Conservation (phyloP, 106 monocot species). For the Posidonia australis region DNA sequence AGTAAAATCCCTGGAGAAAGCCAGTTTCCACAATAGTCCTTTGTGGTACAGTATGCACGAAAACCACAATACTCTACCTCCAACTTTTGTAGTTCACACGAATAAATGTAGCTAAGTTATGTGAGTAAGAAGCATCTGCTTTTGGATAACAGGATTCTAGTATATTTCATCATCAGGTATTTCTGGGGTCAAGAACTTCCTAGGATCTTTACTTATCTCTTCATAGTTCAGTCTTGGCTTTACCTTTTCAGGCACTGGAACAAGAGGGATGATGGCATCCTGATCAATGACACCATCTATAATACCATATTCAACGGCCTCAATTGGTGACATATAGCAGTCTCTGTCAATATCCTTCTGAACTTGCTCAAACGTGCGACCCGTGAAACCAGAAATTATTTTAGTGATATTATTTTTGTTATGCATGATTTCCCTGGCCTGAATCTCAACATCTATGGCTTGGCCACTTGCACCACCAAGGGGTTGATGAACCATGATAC, state of each 20-base stretch:
- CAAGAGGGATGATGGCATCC: conserved; percentile 58
- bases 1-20: no score
- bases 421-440: conserved; percentile 73
- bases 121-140: not conserved
- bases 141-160: conserved; percentile 18
- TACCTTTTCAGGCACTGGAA: conserved; percentile 55
- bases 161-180: conserved; percentile 96
- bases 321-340: conserved; percentile 77
- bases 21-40: no score
- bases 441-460: conserved; percentile 75
- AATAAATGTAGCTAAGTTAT: no score
- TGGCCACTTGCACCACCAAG: conserved; percentile 84
- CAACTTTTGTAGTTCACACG: no score
- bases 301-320: conserved; percentile 88
- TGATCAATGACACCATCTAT: conserved; percentile 77
- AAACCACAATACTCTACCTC: no score
- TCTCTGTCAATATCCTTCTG: conserved; percentile 89
- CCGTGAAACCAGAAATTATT: conserved; percentile 60
- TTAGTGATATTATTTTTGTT: conserved; percentile 62
- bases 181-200: conserved; percentile 66
- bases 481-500: conserved; percentile 95
- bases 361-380: conserved; percentile 65
- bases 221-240: conserved; percentile 52
- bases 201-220: conserved; percentile 61
- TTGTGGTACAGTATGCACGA: no score